phyloP scores from a whole-genome alignment of 441 rosid genomes.

The Breynia disticha region DNA sequence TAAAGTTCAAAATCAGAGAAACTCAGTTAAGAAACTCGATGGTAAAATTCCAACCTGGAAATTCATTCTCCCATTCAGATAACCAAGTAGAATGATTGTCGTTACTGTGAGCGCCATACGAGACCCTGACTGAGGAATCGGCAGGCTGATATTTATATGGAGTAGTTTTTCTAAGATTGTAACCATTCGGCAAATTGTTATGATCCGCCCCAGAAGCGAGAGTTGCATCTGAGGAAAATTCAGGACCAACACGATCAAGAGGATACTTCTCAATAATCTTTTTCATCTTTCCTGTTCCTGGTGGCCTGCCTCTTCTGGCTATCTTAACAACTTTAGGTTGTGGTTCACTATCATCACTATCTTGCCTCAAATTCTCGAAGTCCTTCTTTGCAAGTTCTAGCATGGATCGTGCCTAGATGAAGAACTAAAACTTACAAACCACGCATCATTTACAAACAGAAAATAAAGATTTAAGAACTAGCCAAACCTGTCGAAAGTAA shows the following conservation, averaged over 20 bases:
- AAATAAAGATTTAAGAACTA: slow-evolving; percentile 6
- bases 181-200: slow-evolving; percentile 26
- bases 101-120: slow-evolving; percentile 26
- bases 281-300: slow-evolving; percentile 55
- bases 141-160: slow-evolving; percentile 35
- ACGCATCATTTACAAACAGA: slow-evolving; percentile 3
- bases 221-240: slow-evolving; percentile 44
- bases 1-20: not conserved
- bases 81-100: slow-evolving; percentile 38
- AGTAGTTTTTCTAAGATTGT: slow-evolving; percentile 49
- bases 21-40: not conserved
- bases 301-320: slow-evolving; percentile 82
- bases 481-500: slow-evolving; percentile 68
- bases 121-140: slow-evolving; percentile 30
- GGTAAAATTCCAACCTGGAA: slow-evolving; percentile 48
- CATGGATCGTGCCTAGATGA: slow-evolving; percentile 53
- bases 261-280: slow-evolving; percentile 44
- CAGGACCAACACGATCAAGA: slow-evolving; percentile 39
- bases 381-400: slow-evolving; percentile 73
- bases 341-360: slow-evolving; percentile 57
- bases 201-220: slow-evolving; percentile 50
- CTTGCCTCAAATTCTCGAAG: slow-evolving; percentile 70
- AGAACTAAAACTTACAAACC: slow-evolving; percentile 7
- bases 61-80: slow-evolving; percentile 72
- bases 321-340: slow-evolving; percentile 26